These are phyloP conservation scores for Trichoderma hamatum DNA, from an alignment of 2,329 filamentous ascomycete species.

Conservation along the genomic window DNA sequence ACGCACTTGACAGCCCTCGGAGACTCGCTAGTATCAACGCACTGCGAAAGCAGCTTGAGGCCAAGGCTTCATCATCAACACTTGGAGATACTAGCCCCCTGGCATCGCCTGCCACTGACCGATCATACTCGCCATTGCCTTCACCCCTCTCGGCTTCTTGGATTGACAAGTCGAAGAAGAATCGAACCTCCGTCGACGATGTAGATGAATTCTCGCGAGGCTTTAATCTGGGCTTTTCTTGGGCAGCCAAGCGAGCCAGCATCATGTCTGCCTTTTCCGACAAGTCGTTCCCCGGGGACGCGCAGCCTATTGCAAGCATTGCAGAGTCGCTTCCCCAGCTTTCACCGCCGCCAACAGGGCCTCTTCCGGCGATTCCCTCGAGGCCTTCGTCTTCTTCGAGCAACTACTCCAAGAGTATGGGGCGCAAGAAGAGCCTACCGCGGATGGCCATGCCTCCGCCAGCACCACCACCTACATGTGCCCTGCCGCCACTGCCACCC, in stretches of 20 bases:
- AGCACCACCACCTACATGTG: conserved; percentile 57
- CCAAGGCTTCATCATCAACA: not conserved
- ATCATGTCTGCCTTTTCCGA: conserved; percentile 37
- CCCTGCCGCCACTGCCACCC: conserved; percentile 50
- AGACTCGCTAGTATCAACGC: conserved; percentile 39
- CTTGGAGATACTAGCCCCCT: conserved; percentile 5
- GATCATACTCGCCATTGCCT: not conserved
- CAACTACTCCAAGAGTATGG: conserved; percentile 30
- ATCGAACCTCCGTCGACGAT: conserved; percentile 5
- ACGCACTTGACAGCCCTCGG: conserved; percentile 31
- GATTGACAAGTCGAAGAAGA: conserved; percentile 10
- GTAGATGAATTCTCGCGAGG: conserved; percentile 10
- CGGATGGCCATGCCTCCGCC: conserved; percentile 52
- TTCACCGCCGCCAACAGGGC: conserved; percentile 38
- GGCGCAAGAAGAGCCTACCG: conserved; percentile 54
- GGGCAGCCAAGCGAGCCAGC: conserved; percentile 37
- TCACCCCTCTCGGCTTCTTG: not conserved
- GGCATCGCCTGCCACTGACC: not conserved
- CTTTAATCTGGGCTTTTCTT: conserved; percentile 26
- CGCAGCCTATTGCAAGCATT: conserved; percentile 13
- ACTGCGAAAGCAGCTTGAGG: conserved; percentile 34
- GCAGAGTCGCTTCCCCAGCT: conserved; percentile 33
- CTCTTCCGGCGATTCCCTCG: conserved; percentile 40
- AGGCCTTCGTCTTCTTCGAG: conserved; percentile 29
- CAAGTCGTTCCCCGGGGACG: conserved; percentile 32